Base-by-base conservation (phyloP, 179 eudicot genomes). In the Spinacia oleracea region DNA sequence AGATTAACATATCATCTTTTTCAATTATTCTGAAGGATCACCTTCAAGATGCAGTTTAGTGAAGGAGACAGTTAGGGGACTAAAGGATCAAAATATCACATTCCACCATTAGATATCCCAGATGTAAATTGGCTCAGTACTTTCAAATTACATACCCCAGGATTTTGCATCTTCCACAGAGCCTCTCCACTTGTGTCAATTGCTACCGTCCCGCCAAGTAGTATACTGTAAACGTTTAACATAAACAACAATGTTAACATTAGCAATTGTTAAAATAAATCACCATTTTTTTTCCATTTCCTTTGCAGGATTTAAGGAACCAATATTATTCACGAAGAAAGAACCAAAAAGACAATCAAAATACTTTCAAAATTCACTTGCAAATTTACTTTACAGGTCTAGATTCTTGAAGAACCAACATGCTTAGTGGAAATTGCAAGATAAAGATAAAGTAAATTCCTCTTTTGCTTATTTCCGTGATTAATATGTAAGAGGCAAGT, bases 91-190 rank as follows among this genome's bases (percentile, higher is more conserved):
- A n/a, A n/a, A n/a, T n/a, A 65, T 64, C 51, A 27, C 21, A 14
- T 32, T 5, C 2, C n/a, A 64, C 2, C 64, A 9, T 20, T 8
- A 50, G 62, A 60, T 51, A 62, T 31, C 5, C 7, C 10, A 14
- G 15, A 51, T 27, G 12, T 10, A 60, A n/a, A 60, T 29, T 60
- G 56, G 20, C 62, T 48, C 18, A 48, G 9, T 18, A 11, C 21
- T 38, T 73, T 27, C 18, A 34, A 3, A 69, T 16, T 74, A 60
- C 87, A 79, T 91, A 93, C 98, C 92, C 94, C 98, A 15, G 89
- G 40, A 86, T 93, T 90, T 14, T 80, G 85, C 87, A 86, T 85
- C 79, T 90, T 89, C 97, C 98, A 91, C 34, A 91, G 62, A 53
- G 87, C 81, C 65, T 87, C 89, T 80, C 91, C 81, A 51, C 93